These are phyloP conservation scores for Cercospora sp. DNA, from an alignment of 2,329 filamentous ascomycete genomes.

Conservation along the genomic window DNA sequence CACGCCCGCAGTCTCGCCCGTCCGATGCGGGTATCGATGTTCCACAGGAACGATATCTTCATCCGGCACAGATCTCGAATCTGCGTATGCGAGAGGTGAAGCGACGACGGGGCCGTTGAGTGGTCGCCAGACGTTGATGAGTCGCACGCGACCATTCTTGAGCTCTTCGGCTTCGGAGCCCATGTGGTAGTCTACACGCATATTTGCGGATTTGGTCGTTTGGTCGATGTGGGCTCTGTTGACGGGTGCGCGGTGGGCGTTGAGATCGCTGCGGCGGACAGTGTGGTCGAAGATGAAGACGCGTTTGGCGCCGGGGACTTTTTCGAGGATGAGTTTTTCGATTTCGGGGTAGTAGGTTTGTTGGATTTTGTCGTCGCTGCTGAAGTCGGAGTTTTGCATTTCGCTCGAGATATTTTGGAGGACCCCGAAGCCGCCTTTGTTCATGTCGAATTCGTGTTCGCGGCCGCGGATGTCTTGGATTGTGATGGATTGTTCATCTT, in stretches of 20 bases:
- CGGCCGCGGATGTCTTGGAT: slow-evolving; percentile 73
- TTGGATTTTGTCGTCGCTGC: slow-evolving; percentile 67
- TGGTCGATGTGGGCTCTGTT: slow-evolving; percentile 80
- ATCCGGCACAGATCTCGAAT: slow-evolving; percentile 56
- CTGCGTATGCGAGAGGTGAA: slow-evolving; percentile 59
- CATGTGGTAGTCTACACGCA: slow-evolving; percentile 68
- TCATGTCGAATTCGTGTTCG: slow-evolving; percentile 66
- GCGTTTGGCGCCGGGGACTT: slow-evolving; percentile 64
- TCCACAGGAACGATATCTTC: slow-evolving; percentile 70
- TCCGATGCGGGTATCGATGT: slow-evolving; percentile 69
- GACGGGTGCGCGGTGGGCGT: slow-evolving; percentile 67
- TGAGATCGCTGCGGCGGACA: slow-evolving; percentile 65
- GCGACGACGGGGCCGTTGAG: slow-evolving; percentile 59
- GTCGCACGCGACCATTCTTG: slow-evolving; percentile 69
- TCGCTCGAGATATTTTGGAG: slow-evolving; percentile 57
- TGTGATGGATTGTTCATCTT: slow-evolving; percentile 52
- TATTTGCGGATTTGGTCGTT: slow-evolving; percentile 63
- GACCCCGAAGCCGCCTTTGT: slow-evolving; percentile 73
- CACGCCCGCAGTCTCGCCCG: slow-evolving; percentile 73
- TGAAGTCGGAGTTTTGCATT: slow-evolving; percentile 57
- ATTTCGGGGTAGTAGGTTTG: slow-evolving; percentile 82
- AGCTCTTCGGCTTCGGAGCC: slow-evolving; percentile 66
- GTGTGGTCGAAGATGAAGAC: slow-evolving; percentile 87
- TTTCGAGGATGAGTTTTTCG: slow-evolving; percentile 66
- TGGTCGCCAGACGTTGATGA: slow-evolving; percentile 83